A percentile compares a stretch with the other conserved stretches of the same genome.
These are phyloP conservation scores for Peniophora sp. DNA, from an alignment of 1,284 basidiomycete genomes.

Conservation along the genomic window DNA sequence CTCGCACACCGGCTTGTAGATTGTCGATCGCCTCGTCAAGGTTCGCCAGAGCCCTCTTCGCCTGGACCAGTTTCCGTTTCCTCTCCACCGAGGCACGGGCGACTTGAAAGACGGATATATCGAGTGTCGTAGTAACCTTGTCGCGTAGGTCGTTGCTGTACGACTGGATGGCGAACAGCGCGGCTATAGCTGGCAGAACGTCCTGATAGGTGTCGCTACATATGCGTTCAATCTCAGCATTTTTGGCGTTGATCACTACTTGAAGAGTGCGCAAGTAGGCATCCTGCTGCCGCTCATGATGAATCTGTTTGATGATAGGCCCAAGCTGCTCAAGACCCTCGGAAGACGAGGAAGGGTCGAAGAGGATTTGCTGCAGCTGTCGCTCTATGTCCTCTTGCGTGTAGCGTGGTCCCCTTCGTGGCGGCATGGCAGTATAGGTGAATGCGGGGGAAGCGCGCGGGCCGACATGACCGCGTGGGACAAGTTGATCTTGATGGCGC, in stretches of 20 bases:
- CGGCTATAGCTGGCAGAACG: conserved; percentile 94
- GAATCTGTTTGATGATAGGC: conserved; percentile 89
- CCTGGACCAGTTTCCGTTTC: conserved; percentile 83
- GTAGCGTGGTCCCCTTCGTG: conserved; percentile 64
- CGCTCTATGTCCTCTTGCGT: conserved; percentile 76
- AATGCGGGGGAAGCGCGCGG: not conserved
- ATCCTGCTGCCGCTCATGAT: conserved; percentile 86
- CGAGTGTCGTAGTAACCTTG: conserved; percentile 65
- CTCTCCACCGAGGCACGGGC: conserved; percentile 85
- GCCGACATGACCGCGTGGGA: not conserved
- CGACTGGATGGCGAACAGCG: conserved; percentile 88
- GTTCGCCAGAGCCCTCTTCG: conserved; percentile 87
- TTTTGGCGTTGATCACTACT: conserved; percentile 86
- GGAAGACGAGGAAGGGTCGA: conserved; percentile 79
- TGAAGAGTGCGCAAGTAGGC: conserved; percentile 84
- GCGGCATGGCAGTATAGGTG: conserved; percentile 44
- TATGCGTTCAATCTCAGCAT: conserved; percentile 92
- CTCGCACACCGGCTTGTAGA: conserved; percentile 84
- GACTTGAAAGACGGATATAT: conserved; percentile 67
- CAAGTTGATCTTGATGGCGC: not conserved
- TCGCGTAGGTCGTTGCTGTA: conserved; percentile 79
- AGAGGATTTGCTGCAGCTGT: conserved; percentile 79
- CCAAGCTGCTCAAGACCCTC: conserved; percentile 92
- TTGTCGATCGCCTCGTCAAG: conserved; percentile 96
- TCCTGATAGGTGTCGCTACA: conserved; percentile 97